Percentiles rank a stretch among this genome's conserved stretches.
Conservation (phyloP, 176 grass and related monocot species). For the Puya raimondii region DNA sequence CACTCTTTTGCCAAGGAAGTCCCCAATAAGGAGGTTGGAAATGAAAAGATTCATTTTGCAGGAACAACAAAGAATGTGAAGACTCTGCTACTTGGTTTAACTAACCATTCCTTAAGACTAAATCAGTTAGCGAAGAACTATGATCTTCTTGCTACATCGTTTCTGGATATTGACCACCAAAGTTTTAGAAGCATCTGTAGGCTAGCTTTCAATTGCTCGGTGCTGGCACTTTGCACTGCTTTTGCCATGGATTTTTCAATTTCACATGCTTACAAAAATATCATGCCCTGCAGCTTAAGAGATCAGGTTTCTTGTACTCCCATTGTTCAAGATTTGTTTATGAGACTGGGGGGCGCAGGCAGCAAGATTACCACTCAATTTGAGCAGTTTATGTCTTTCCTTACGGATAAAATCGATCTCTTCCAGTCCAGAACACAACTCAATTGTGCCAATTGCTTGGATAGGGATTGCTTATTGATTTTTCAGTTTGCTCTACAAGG, state of each 20-base stretch:
- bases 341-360: conserved; percentile 40
- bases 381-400: conserved; percentile 33
- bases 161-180: conserved; percentile 50
- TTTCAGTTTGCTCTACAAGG: conserved; percentile 49
- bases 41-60: conserved; percentile 4
- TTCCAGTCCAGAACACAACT: conserved; percentile 25
- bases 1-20: conserved; percentile 8
- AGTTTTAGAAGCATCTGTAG: conserved; percentile 41
- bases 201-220: conserved; percentile 61
- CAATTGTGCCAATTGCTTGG: conserved; percentile 23
- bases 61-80: conserved; percentile 21
- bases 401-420: conserved; percentile 23
- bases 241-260: conserved; percentile 46
- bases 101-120: conserved; percentile 41
- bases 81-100: conserved; percentile 36
- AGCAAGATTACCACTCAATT: conserved; percentile 25
- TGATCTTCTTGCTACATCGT: conserved; percentile 68
- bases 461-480: conserved; percentile 33
- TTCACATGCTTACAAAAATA: conserved; percentile 2
- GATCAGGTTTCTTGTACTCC: conserved; percentile 34
- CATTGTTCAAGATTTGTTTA: conserved; percentile 48
- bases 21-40: conserved; percentile 12
- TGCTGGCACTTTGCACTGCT: conserved; percentile 67
- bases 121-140: conserved; percentile 60
- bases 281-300: conserved; percentile 13